Conservation (phyloP, 2,329 filamentous ascomycete genomes). For the Pseudocercospora fijiensis region DNA sequence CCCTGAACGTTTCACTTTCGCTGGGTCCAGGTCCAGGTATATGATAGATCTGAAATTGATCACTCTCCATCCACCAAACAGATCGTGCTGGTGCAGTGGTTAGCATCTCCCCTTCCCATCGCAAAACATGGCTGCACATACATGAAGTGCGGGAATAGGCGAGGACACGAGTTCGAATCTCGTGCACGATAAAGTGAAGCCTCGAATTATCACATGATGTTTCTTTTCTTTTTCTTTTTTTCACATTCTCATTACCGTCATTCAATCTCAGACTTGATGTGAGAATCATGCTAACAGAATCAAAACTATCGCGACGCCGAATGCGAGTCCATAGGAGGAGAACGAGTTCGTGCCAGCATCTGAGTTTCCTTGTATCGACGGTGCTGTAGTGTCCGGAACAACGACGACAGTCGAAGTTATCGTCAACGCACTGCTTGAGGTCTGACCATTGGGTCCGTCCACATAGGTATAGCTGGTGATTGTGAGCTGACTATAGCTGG, state of each 20-base stretch:
- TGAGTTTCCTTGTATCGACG: not conserved
- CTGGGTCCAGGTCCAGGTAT: not conserved
- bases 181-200: not conserved
- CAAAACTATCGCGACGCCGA: not conserved
- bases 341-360: not conserved
- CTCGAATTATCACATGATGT: not conserved
- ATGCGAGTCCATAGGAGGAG: not conserved
- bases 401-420: not conserved
- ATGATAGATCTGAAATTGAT: not conserved
- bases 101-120: constrained; percentile 1
- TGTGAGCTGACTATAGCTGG: not conserved
- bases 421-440: not conserved
- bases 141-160: not conserved
- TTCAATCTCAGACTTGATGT: not conserved
- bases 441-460: not conserved
- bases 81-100: not conserved
- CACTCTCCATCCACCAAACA: not conserved
- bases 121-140: constrained; percentile 2
- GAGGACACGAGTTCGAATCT: constrained; percentile 4
- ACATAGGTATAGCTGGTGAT: not conserved
- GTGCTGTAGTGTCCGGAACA: not conserved
- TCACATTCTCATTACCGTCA: too few relatives aligned
- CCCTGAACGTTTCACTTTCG: not conserved
- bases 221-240: not conserved
- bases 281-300: not conserved